These are phyloP conservation scores for Ephemerocybe angulata DNA, from an alignment of 768 basidiomycete species.

Conservation along the genomic window DNA sequence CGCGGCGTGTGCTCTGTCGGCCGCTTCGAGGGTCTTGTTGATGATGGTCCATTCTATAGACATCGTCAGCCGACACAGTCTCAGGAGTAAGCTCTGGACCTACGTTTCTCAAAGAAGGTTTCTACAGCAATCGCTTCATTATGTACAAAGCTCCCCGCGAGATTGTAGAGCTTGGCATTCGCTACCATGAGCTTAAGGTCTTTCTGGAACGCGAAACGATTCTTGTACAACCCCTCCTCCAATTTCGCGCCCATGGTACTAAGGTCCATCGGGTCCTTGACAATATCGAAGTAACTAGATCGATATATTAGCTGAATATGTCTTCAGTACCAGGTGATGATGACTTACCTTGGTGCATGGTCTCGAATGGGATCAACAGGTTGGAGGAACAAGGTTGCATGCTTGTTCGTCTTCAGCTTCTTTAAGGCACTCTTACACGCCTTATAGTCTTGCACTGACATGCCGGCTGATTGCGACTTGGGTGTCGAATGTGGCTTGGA, in stretches of 20 bases:
- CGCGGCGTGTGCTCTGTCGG: conserved; percentile 44
- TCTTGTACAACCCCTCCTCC: conserved; percentile 79
- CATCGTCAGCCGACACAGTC: not conserved
- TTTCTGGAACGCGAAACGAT: conserved; percentile 75
- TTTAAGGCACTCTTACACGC: conserved; percentile 75
- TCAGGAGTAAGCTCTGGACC: not conserved
- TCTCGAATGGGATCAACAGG: conserved; percentile 98
- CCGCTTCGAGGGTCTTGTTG: conserved; percentile 75
- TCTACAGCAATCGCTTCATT: conserved; percentile 76
- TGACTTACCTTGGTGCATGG: conserved; percentile 75
- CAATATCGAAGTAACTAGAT: conserved; percentile 80
- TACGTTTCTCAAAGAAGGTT: conserved; percentile 81
- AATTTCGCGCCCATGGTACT: conserved; percentile 85
- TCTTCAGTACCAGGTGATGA: not conserved
- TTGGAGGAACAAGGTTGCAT: conserved; percentile 68
- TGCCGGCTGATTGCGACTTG: conserved; percentile 74
- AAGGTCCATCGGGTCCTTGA: conserved; percentile 94
- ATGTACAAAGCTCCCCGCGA: conserved; percentile 63
- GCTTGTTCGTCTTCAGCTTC: conserved; percentile 75
- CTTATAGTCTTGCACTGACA: conserved; percentile 71
- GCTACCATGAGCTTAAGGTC: conserved; percentile 86
- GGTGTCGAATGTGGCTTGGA: conserved; percentile 49
- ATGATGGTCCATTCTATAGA: conserved; percentile 80
- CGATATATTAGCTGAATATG: not conserved
- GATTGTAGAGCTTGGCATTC: conserved; percentile 88